Evolutionary conservation across 1,284 basidiomycete species (phyloP).

Genomic region (Termitomyces sp.): DNA sequence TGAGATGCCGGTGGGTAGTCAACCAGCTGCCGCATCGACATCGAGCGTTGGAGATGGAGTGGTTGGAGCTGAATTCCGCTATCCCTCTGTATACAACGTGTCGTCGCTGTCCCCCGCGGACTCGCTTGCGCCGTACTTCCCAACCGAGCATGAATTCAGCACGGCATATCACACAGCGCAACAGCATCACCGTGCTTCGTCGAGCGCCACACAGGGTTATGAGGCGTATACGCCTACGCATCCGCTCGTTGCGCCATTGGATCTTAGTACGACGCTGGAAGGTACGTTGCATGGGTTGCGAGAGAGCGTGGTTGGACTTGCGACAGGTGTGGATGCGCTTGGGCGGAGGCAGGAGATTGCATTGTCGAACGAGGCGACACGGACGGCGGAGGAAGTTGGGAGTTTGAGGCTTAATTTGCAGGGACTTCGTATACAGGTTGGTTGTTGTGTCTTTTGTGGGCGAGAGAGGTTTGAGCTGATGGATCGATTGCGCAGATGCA

Average conservation of each 20-base stretch:
- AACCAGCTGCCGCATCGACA: conserved; percentile 22
- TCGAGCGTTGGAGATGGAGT: conserved; percentile 1
- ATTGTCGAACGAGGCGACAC: conserved; percentile 64
- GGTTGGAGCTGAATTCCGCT: conserved; percentile 3
- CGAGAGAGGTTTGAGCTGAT: conserved; percentile 1
- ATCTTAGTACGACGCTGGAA: conserved; percentile 55
- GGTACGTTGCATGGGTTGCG: conserved; percentile 55
- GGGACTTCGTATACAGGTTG: conserved; percentile 76
- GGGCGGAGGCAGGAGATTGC: conserved; percentile 61
- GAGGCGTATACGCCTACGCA: conserved; percentile 15
- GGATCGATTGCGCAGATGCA: conserved; percentile 43
- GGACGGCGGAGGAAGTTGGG: conserved; percentile 73
- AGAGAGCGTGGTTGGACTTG: conserved; percentile 55
- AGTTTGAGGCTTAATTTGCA: conserved; percentile 70
- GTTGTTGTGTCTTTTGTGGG: conserved; percentile 15
- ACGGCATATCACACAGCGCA: conserved; percentile 1
- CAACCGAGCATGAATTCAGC: conserved; percentile 26
- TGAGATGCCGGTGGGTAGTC: conserved; percentile 21
- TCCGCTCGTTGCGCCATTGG: conserved; percentile 49
- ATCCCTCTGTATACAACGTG: conserved; percentile 9
- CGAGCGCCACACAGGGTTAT: conserved; percentile 1
- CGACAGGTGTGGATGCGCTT: conserved; percentile 58
- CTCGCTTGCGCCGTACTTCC: conserved; percentile 48
- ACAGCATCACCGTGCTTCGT: conserved; percentile 1
- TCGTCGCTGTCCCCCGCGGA: conserved; percentile 26